Evolutionary conservation across 495 filamentous ascomycete genomes (phyloP), one percentile per base, ranked within the genome.

Genomic region (Copromyces sp.): DNA sequence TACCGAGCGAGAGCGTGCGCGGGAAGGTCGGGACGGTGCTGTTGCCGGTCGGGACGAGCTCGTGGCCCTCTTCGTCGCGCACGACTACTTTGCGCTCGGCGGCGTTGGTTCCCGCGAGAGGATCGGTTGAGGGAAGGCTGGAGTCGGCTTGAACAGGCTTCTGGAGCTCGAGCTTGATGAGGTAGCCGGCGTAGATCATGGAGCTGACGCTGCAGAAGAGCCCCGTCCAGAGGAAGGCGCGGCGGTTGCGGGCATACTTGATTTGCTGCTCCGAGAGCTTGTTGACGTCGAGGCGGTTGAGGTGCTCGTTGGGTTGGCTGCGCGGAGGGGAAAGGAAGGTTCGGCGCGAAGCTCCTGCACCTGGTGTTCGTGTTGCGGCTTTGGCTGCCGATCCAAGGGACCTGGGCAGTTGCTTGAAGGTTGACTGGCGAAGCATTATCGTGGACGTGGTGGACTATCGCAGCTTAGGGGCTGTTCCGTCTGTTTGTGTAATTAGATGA

Each of bases 11-110:
- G 69, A 98, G 87, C 2, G 88, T 89, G 65, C 87, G 85, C 0
- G 95, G 95, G 80, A 98, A 97, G 53, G 87, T 86, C 1, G 94
- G 94, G 1, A 98, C 88, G 5, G 89, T 89, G 80, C 88, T 92
- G 71, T 92, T 95, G n/a, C 94, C 93, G 3, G 94, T 96, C 3
- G 87, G 82, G 0, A 96, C 90, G 59, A 93, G 83, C 73, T 94
- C 90, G 24, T 82, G 84, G n/a, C 90, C 87, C 3, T 87, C 86
- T 39, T 73, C 74, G 69, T 84, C 83, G 71, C 86, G 86, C 1
- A 89, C 78, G 1, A 90, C 80, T 4, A 89, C 83, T 71, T 89
- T 88, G 77, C 87, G 84, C 73, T 85, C 86, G 2, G 79, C 77
- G 39, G 81, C 83, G 20, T 80, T 77, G 24, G 82, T 75, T 17